Percentiles rank a stretch among this genome's conserved stretches.
Conservation (phyloP, 768 basidiomycete genomes). For the Melanogaster broomeanus region DNA sequence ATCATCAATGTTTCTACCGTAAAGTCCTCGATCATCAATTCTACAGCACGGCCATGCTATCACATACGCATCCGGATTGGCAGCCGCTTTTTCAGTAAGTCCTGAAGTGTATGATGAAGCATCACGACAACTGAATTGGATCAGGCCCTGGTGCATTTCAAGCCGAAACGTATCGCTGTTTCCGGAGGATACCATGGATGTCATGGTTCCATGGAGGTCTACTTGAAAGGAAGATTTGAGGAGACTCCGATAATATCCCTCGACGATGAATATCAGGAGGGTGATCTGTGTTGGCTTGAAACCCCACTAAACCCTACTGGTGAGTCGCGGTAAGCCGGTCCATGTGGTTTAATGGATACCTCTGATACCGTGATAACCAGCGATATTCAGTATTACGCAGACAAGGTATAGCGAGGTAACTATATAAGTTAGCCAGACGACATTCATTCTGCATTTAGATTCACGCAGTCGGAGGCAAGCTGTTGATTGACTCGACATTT, state of each 20-base stretch:
- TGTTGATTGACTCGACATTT: conserved; percentile 85
- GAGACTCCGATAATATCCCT: conserved; percentile 53
- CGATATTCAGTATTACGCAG: conserved; percentile 78
- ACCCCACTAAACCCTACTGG: conserved; percentile 89
- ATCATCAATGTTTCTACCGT: background rate
- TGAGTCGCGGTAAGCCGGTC: conserved; percentile 58
- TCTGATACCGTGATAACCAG: conserved; percentile 35
- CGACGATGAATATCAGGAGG: conserved; percentile 71
- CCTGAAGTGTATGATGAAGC: background rate
- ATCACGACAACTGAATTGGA: background rate
- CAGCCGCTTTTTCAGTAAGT: conserved; percentile 70
- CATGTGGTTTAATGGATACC: background rate
- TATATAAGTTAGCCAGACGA: background rate
- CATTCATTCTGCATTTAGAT: conserved; percentile 40
- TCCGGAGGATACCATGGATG: conserved; percentile 76
- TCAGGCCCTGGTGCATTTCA: conserved; percentile 66
- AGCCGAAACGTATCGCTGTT: conserved; percentile 80
- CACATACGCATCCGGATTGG: conserved; percentile 78
- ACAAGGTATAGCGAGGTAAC: conserved; percentile 50
- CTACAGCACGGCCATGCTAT: conserved; percentile 69
- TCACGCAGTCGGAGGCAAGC: conserved; percentile 70
- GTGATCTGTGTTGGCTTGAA: conserved; percentile 86
- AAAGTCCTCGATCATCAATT: background rate
- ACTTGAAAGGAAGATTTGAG: conserved; percentile 43
- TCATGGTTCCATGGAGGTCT: conserved; percentile 65